Percentiles rank a stretch among this genome's conserved stretches.
phyloP scores from a whole-genome alignment of 805 yeast species.

The Candida railenensis region DNA sequence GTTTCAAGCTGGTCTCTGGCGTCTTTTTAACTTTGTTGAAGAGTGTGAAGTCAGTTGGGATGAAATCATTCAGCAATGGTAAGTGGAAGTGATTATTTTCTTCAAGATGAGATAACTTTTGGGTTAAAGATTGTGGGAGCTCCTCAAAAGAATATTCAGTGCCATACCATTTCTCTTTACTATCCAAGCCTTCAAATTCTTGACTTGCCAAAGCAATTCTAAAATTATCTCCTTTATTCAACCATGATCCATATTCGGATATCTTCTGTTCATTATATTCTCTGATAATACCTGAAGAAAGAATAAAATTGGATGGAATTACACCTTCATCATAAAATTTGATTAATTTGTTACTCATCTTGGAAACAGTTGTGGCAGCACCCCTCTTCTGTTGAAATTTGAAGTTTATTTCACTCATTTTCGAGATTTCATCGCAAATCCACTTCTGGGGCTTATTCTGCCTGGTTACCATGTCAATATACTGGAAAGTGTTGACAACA shows the following conservation, averaged over 20 bases:
- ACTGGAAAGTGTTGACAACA: slow-evolving; percentile 63
- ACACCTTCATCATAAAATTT: slow-evolving; percentile 29
- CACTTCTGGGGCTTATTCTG: slow-evolving; percentile 66
- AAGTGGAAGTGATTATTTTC: slow-evolving; percentile 44
- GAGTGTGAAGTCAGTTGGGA: slow-evolving; percentile 76
- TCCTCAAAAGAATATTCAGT: slow-evolving; percentile 64
- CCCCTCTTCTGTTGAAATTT: slow-evolving; percentile 76
- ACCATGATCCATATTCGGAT: slow-evolving; percentile 43
- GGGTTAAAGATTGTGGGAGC: slow-evolving; percentile 27
- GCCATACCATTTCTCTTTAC: slow-evolving; percentile 84
- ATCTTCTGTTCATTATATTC: slow-evolving; percentile 59
- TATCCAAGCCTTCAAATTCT: slow-evolving; percentile 44
- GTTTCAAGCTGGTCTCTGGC: slow-evolving; percentile 31
- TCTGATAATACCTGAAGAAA: slow-evolving; percentile 56
- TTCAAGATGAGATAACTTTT: slow-evolving; percentile 32
- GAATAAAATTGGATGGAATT: slow-evolving; percentile 64
- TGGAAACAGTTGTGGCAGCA: slow-evolving; percentile 72
- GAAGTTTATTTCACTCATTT: slow-evolving; percentile 67
- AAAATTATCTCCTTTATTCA: slow-evolving; percentile 56
- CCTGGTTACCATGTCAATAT: slow-evolving; percentile 56
- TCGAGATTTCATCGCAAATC: slow-evolving; percentile 75
- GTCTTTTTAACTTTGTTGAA: slow-evolving; percentile 30
- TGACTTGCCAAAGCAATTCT: slow-evolving; percentile 55
- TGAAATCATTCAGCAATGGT: slow-evolving; percentile 76
- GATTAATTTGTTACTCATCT: slow-evolving; percentile 61